A percentile compares a stretch with the other conserved stretches of the same genome.
These are phyloP conservation scores for Pugionium cornutum DNA, from an alignment of 345 rosid species.

Conservation along the genomic window DNA sequence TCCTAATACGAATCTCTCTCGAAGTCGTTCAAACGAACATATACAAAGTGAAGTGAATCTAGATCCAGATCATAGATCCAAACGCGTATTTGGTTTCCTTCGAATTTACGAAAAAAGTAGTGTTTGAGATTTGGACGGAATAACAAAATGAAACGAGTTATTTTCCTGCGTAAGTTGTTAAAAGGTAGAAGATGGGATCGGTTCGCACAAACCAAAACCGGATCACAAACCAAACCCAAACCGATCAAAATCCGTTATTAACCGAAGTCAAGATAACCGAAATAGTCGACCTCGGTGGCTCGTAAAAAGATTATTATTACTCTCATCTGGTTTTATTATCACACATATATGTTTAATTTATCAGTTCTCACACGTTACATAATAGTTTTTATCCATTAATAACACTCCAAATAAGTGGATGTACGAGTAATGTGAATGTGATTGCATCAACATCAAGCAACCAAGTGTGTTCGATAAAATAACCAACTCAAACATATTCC, in stretches of 20 bases:
- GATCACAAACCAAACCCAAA: constrained; percentile 6
- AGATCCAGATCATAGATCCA: constrained; percentile 33
- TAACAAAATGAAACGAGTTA: constrained; percentile 14
- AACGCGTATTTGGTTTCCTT: not conserved
- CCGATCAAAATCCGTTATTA: not conserved
- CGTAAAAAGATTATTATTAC: no score
- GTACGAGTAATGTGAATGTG: no score
- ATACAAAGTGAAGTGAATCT: constrained; percentile 4
- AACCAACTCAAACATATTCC: no score
- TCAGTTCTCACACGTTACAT: no score
- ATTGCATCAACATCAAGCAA: no score
- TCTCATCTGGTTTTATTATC: not conserved
- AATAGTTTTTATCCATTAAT: no score
- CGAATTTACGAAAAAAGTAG: constrained; percentile 4
- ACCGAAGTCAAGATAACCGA: constrained; percentile 13
- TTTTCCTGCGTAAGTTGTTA: constrained; percentile 6
- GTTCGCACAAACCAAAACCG: constrained; percentile 11
- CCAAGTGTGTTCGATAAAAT: no score
- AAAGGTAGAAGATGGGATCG: constrained; percentile 20
- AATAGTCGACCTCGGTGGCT: not conserved
- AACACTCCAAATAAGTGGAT: no score
- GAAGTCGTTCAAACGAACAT: not conserved
- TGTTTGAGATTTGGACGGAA: constrained; percentile 40
- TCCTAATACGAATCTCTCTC: not conserved
- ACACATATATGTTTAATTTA: no score